Evolutionary conservation across 176 grass and related monocot species (phyloP), one percentile per base, ranked within the genome.

Genomic region (Oryza meyeriana): DNA sequence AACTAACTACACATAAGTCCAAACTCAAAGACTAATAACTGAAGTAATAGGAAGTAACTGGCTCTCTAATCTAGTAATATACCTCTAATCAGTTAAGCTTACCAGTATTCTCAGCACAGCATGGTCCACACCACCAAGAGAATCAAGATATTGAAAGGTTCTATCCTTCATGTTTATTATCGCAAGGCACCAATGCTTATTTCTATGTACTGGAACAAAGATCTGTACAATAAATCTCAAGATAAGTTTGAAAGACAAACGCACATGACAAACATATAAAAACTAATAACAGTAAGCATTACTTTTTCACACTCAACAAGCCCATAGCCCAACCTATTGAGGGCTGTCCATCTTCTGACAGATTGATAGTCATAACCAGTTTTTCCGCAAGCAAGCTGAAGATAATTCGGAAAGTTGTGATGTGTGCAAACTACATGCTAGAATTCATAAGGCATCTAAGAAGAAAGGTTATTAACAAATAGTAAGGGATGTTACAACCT

Each of bases 281-380:
- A 0, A 2, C 12, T 27, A 72, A 29, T 42, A 85, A 62, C 8
- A 68, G 22, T 35, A 87, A 87, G 13, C 2, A 72, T 69, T 82
- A 94, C 93, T 85, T 92, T 94, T 27, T 90, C 93, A 86, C 95
- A 98, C 1, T 93, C 84, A 13, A 52, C 71, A 77, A 98, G 92
- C 58, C 22, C 55, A 57, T 98, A 98, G 36, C 90, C 88, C 79
- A 98, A 84, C 81, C 91, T 98, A 72, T 84, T 93, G 82, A 64
- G 69, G 24, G 75, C 84, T 40, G 95, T 98, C 95, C 95, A 98
- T 87, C 92, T 94, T 86, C 85, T 91, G 26, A 98, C 95, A 86
- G 95, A 91, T 35, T 91, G 81, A 47, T 87, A 94, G 69, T 92
- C 90, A 85, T 94, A 94, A 52, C 87, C 85, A 85, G 35, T 61